Evolutionary conservation across 768 basidiomycete species (phyloP), one percentile per base, ranked within the genome.

Genomic region (Xanthoconium purpureum): DNA sequence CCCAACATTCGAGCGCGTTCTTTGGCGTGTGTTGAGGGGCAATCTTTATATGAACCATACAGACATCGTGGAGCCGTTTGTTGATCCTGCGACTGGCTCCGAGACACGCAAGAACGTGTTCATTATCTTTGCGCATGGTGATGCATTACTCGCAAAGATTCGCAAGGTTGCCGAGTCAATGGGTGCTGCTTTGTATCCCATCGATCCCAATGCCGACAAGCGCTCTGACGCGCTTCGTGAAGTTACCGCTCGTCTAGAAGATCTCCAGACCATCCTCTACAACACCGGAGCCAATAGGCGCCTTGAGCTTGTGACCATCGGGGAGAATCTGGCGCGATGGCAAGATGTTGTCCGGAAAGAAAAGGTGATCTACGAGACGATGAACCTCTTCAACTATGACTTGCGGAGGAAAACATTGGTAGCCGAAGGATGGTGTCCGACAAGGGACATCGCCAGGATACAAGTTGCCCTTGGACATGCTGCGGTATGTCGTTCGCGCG

Each of bases 21-120:
- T 98, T 47, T 99, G 97, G 97, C 91, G 97, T 63, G 92, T 98
- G 35, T 81, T 98, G 18, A 88, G 97, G 56, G 97, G 97, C 48
- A 98, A 99, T 71, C 79, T 99, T 20, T 99, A 96, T 78, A 98
- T 99, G 96, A 99, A 98, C 74, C 89, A 94, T 73, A 91, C 88
- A 52, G 95, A 98, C 73, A 98, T 99, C 63, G 80, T 82, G 38
- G 92, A 96, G 62, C 89, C 93, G 7, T 97, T 98, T 65, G 80
- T 93, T 55, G 93, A 98, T 68, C 89, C 94, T 14, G 80, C 78
- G 20, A 91, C 91, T 0, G 89, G 88, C 36, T 77, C 75, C 18
- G 91, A 95, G 75, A 90, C 89, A 20, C 84, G 90, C 77, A 99
- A 98, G 82, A 94, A 98, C 65, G 97, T 98, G 39, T 99, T 99